Conservation (phyloP, 257 asterid species). For the Haberlea rhodopensis region DNA sequence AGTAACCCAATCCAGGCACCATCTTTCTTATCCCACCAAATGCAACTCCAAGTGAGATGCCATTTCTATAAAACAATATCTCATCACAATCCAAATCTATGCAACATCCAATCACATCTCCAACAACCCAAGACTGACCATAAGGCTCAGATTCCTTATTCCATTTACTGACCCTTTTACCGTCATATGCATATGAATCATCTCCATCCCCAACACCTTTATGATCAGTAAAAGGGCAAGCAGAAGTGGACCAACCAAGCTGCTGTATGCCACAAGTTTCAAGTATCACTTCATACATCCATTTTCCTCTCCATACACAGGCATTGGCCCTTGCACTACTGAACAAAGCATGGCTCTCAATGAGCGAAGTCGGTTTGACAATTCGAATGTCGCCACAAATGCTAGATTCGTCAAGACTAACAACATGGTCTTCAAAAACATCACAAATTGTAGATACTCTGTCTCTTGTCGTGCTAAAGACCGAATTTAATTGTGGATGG, state of each 20-base stretch:
- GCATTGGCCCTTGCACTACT: slow-evolving; percentile 83
- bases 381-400: slow-evolving; percentile 77
- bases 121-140: slow-evolving; percentile 95
- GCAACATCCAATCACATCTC: slow-evolving; percentile 96
- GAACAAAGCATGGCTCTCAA: slow-evolving; percentile 87
- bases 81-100: slow-evolving; percentile 77
- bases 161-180: slow-evolving; percentile 90
- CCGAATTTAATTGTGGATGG: slow-evolving; percentile 41
- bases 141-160: slow-evolving; percentile 69
- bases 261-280: slow-evolving; percentile 94
- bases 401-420: slow-evolving; percentile 74
- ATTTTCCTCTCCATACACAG: slow-evolving; percentile 95
- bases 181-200: slow-evolving; percentile 93
- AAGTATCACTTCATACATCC: slow-evolving; percentile 97
- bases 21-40: slow-evolving; percentile 79
- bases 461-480: slow-evolving; percentile 38
- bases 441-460: slow-evolving; percentile 54
- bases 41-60: slow-evolving; percentile 88
- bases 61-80: slow-evolving; percentile 75
- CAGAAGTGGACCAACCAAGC: slow-evolving; percentile 93
- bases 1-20: slow-evolving; percentile 97
- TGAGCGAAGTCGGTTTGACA: slow-evolving; percentile 59
- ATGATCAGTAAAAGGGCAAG: slow-evolving; percentile 81
- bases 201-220: slow-evolving; percentile 94
- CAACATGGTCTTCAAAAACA: slow-evolving; percentile 39